Evolutionary conservation across 805 yeast species (phyloP).

Genomic region (Candida hungchunana): DNA sequence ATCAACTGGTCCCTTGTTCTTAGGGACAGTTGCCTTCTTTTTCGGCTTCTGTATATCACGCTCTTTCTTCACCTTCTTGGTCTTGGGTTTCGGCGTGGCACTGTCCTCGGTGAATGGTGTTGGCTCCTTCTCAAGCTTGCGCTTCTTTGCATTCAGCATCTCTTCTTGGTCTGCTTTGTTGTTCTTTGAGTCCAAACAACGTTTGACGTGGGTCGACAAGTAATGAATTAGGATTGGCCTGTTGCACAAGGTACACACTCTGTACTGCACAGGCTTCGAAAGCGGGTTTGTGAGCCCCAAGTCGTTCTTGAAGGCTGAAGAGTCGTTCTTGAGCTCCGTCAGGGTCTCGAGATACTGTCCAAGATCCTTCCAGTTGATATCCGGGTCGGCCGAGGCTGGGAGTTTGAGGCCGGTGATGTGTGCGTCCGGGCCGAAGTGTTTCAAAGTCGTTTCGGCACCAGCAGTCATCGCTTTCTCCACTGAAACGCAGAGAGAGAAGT

Average conservation of each 20-base stretch:
- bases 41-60: slow-evolving; percentile 26
- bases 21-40: slow-evolving; percentile 45
- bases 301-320: slow-evolving; percentile 21
- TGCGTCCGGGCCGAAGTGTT: slow-evolving; percentile 25
- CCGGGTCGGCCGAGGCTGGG: slow-evolving; percentile 5
- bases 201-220: slow-evolving; percentile 35
- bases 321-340: slow-evolving; percentile 10
- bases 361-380: slow-evolving; percentile 30
- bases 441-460: too few species aligned
- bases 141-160: not conserved
- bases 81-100: slow-evolving; percentile 8
- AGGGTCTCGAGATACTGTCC: slow-evolving; percentile 29
- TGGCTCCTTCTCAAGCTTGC: slow-evolving; percentile 16
- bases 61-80: slow-evolving; percentile 22
- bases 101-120: slow-evolving; percentile 15
- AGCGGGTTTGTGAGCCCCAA: slow-evolving; percentile 32
- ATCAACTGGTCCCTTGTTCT: slow-evolving; percentile 79
- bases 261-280: slow-evolving; percentile 35
- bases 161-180: slow-evolving; percentile 27
- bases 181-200: slow-evolving; percentile 34
- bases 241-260: slow-evolving; percentile 44
- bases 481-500: too few species aligned
- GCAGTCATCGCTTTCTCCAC: too few species aligned
- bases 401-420: slow-evolving; percentile 24
- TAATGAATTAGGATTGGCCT: slow-evolving; percentile 39